These are phyloP conservation scores for Dryas drummondii DNA, from an alignment of 306 rosid species.

Conservation along the genomic window DNA sequence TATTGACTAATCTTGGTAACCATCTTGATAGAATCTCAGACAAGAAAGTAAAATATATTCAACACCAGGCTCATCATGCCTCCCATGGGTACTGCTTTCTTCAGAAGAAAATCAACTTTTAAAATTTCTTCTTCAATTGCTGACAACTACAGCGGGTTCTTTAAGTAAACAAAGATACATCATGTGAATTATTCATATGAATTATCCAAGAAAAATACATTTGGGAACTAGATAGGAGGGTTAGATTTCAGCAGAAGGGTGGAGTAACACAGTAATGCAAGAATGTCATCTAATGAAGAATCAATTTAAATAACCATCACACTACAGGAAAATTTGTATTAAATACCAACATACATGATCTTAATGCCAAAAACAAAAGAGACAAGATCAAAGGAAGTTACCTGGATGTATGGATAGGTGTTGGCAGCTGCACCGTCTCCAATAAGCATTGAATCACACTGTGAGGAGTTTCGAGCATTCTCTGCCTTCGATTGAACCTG, in stretches of 20 bases:
- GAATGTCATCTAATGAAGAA: background rate
- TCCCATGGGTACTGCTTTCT: background rate
- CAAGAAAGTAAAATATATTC: background rate
- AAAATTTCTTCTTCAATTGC: background rate
- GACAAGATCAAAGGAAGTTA: conserved; percentile 19
- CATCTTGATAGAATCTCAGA: background rate
- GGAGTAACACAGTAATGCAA: background rate
- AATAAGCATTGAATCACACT: conserved; percentile 95
- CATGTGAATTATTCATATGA: background rate
- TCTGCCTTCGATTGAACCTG: conserved; percentile 85
- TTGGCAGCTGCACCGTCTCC: conserved; percentile 91
- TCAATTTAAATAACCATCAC: background rate
- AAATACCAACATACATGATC: background rate
- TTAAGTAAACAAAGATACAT: background rate
- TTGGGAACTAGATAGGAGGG: background rate
- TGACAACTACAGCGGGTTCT: background rate
- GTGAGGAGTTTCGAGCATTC: conserved; percentile 82
- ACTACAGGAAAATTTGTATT: background rate
- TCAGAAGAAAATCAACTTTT: background rate
- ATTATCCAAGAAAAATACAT: background rate
- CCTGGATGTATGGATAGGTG: conserved; percentile 93
- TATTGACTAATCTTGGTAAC: conserved; percentile 3
- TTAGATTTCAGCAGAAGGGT: background rate
- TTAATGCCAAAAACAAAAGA: conserved; percentile 10
- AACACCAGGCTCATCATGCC: background rate